Evolutionary conservation across 805 yeast genomes (phyloP).

Genomic region (Lachancea fermentati): DNA sequence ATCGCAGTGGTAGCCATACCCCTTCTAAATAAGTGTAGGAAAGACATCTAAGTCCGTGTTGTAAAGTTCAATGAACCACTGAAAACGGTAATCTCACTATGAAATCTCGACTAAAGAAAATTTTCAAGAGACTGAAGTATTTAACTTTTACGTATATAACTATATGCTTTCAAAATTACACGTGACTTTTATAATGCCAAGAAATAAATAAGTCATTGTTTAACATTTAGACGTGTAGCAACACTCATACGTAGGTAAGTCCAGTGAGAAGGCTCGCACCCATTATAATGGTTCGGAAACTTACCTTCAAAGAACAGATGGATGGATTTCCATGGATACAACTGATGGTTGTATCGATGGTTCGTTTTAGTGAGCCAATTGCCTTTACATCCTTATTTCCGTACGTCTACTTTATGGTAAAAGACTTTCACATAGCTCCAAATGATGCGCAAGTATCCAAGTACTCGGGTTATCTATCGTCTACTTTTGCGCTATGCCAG

Average conservation of each 20-base stretch:
- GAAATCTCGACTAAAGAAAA: too few species aligned
- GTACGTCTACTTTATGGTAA: constrained; percentile 57
- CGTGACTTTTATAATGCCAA: too few species aligned
- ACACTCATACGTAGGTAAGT: too few species aligned
- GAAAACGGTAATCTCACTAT: too few species aligned
- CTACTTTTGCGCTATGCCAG: constrained; percentile 59
- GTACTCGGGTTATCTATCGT: constrained; percentile 57
- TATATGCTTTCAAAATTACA: too few species aligned
- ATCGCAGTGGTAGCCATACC: constrained; percentile 15
- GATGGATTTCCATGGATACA: constrained; percentile 54
- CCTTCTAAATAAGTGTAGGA: constrained; percentile 4
- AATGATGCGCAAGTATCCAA: constrained; percentile 49
- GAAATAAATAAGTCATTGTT: too few species aligned
- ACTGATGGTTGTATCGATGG: constrained; percentile 35
- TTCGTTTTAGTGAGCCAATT: constrained; percentile 56
- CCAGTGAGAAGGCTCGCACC: too few species aligned
- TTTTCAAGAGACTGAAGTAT: too few species aligned
- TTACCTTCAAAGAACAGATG: constrained; percentile 46
- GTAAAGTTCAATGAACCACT: too few species aligned
- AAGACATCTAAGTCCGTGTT: constrained; percentile 4
- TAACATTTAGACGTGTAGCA: too few species aligned
- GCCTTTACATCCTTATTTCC: constrained; percentile 62
- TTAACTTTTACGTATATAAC: too few species aligned
- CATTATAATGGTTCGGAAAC: constrained; percentile 5
- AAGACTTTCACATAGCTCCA: constrained; percentile 48